Evolutionary conservation across 106 monocot genomes (phyloP), one percentile per base, ranked within the genome.

Genomic region (Narthecium ossifragum): DNA sequence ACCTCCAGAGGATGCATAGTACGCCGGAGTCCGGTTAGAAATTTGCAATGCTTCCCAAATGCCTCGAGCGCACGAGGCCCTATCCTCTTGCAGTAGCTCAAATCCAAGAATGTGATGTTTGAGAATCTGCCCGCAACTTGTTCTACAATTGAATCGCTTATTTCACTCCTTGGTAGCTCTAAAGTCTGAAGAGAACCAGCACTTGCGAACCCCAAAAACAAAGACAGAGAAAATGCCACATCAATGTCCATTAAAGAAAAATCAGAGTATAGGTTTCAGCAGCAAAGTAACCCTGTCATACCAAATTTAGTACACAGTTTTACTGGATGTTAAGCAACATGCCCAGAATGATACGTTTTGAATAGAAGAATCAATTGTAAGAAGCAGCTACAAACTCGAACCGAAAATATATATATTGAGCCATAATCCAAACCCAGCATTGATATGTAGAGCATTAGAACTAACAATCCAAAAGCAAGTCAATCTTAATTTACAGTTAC

Each of bases 61-160:
- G 89, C 80, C 69, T 80, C 78, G 0, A 96, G 70, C 2, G 86
- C 90, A 13, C 67, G 80, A 0, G 90, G 48, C 7, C 90, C 83
- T 5, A 96, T 83, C 80, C 80, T 86, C 26, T 69, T 74, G 51
- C 90, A 96, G 72, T 78, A 78, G 78, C 94, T 96, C 26, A 96
- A 24, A 39, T 90, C 94, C 57, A 96, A 67, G 60, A 84, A 83
- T 13, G 94, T 96, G 46, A 96, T 32, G 57, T 73, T 73, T 12
- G 75, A 55, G 20, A 96, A 46, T 18, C 73, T 69, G 29, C 61
- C 68, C 14, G 94, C 85, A 38, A 84, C 70, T 36, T 74, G 80
- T 75, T 90, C 90, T 37, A 86, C 74, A 7, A 78, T 67, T 26
- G 70, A 30, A 34, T 96, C 78, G 11, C 83, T 90, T 63, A 96